Conservation (phyloP, 2,329 filamentous ascomycete genomes). For the Fusarium liriodendri region DNA sequence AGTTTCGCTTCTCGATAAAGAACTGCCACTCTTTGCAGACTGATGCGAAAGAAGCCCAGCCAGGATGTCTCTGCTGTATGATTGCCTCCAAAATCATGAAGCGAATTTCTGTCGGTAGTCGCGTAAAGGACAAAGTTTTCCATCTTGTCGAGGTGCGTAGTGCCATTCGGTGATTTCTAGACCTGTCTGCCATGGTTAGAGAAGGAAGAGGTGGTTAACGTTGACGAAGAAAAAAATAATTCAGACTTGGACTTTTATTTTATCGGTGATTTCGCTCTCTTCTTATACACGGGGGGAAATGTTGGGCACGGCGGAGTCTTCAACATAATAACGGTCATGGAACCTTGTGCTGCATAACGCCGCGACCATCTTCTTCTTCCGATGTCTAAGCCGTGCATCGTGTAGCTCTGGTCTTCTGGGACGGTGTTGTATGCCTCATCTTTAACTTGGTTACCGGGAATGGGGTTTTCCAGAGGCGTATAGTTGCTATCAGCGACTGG, state of each 20-base stretch:
- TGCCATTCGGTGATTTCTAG: not conserved
- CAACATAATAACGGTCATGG: not conserved
- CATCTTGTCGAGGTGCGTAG: not conserved
- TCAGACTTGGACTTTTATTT: not conserved
- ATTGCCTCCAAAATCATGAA: conserved; percentile 45
- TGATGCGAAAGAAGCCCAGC: conserved; percentile 48
- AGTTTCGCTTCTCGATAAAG: conserved; percentile 46
- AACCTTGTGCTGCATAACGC: not conserved
- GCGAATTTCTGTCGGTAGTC: conserved; percentile 44
- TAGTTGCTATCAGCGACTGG: too few species aligned
- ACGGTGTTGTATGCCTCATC: too few species aligned
- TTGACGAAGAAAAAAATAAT: not conserved
- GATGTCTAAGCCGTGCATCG: too few species aligned
- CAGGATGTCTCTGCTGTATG: conserved; percentile 41
- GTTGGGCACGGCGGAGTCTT: not conserved
- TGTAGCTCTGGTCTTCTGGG: too few species aligned
- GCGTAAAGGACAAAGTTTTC: not conserved
- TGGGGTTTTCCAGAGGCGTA: too few species aligned
- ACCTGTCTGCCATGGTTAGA: not conserved
- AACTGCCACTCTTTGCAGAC: conserved; percentile 51
- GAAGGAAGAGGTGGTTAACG: not conserved
- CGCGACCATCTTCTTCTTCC: not conserved
- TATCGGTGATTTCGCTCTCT: not conserved
- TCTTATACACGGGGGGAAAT: not conserved
- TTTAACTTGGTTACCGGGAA: too few species aligned